Evolutionary conservation across 176 grass and related monocot genomes (phyloP).

Genomic region (Microstegium vimineum): DNA sequence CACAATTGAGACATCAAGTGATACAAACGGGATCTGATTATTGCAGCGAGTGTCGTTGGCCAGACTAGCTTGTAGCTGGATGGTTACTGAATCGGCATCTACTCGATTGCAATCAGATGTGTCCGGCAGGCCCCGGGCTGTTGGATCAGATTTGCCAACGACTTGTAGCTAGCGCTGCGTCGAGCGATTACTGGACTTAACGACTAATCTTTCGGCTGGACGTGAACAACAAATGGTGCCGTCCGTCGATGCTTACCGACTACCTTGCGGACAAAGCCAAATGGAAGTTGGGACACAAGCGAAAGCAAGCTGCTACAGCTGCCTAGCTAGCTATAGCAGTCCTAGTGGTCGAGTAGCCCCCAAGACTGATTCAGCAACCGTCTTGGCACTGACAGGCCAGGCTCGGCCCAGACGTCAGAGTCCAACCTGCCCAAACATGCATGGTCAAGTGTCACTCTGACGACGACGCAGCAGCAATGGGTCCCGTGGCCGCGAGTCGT

Average conservation of each 20-base stretch:
- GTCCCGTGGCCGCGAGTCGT: background rate
- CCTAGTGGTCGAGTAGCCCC: constrained; percentile 20
- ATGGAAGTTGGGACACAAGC: background rate
- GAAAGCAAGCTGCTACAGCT: constrained; percentile 8
- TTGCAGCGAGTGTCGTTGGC: background rate
- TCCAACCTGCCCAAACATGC: background rate
- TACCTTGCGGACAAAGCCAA: constrained; percentile 13
- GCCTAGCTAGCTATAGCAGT: background rate
- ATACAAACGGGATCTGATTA: constrained; percentile 3
- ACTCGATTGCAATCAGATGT: background rate
- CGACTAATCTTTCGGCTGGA: background rate
- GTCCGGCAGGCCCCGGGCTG: background rate
- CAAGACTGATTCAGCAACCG: constrained; percentile 11
- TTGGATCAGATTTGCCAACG: background rate
- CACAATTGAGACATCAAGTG: background rate
- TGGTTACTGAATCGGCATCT: background rate
- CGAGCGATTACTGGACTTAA: background rate
- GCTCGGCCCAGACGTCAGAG: background rate
- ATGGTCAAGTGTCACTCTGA: background rate
- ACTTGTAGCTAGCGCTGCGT: background rate
- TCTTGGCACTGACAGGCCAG: background rate
- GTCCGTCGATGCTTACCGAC: background rate
- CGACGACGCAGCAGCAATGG: background rate
- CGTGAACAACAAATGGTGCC: background rate
- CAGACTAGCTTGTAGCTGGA: background rate